phyloP scores from a whole-genome alignment of 78 protist species.

The Dictyostelium citrinum region DNA sequence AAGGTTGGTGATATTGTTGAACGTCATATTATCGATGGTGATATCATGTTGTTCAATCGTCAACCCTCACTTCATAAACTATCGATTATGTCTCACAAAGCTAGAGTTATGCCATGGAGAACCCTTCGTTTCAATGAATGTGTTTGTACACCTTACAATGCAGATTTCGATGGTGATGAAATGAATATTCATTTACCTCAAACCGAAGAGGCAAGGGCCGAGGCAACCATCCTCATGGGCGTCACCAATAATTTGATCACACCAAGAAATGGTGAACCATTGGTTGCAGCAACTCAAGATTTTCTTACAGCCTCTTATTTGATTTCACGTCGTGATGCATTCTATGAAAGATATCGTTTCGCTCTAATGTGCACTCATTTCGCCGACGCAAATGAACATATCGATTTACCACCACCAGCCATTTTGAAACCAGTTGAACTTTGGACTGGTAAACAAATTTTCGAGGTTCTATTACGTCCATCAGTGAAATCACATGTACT shows the following conservation, averaged over 20 bases:
- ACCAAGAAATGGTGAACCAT: slow-evolving; percentile 98
- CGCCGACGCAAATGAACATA: slow-evolving; percentile 75
- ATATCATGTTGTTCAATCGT: slow-evolving; percentile 98
- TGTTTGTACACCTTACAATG: slow-evolving; percentile 99
- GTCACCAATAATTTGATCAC: slow-evolving; percentile 94
- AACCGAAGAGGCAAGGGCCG: slow-evolving; percentile 98
- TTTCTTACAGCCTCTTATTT: slow-evolving; percentile 95
- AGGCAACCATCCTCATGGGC: slow-evolving; percentile 77
- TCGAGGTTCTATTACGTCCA: slow-evolving; percentile 85
- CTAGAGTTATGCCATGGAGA: slow-evolving; percentile 92
- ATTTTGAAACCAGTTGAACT: slow-evolving; percentile 93
- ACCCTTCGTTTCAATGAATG: slow-evolving; percentile 99
- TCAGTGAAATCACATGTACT: slow-evolving; percentile 4
- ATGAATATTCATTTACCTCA: slow-evolving; percentile 97
- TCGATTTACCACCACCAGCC: slow-evolving; percentile 94
- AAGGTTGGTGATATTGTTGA: slow-evolving; percentile 94
- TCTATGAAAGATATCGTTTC: slow-evolving; percentile 87
- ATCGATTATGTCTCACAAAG: slow-evolving; percentile 96
- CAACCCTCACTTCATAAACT: slow-evolving; percentile 99
- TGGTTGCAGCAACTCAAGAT: slow-evolving; percentile 98
- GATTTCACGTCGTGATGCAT: slow-evolving; percentile 91
- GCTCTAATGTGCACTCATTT: slow-evolving; percentile 69
- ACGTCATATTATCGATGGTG: slow-evolving; percentile 97
- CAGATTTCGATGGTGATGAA: slow-evolving; percentile 99
- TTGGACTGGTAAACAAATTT: slow-evolving; percentile 99